Conservation (phyloP, 2,329 filamentous ascomycete species). For the Tolypocladium pustulatum region DNA sequence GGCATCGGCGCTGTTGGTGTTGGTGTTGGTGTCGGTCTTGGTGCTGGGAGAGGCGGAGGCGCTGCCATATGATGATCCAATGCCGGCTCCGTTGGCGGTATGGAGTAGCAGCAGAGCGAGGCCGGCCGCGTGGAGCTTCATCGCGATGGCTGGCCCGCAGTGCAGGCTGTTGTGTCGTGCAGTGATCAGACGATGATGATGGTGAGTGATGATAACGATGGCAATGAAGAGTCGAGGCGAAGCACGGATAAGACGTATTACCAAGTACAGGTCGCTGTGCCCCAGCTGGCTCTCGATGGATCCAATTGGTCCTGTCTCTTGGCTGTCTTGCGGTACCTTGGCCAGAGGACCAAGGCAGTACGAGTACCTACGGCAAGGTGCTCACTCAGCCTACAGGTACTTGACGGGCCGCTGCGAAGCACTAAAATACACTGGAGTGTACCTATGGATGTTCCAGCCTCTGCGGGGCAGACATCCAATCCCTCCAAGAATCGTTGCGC, state of each 20-base stretch:
- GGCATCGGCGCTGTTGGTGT: conserved; percentile 6
- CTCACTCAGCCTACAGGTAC: neutral
- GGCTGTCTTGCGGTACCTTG: neutral
- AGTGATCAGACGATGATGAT: neutral
- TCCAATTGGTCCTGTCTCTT: neutral
- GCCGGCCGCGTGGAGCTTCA: neutral
- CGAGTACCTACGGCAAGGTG: neutral
- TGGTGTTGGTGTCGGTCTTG: neutral
- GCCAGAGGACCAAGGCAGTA: no score
- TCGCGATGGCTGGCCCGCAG: neutral
- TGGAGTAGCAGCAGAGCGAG: neutral
- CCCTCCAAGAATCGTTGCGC: neutral
- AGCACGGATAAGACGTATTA: neutral
- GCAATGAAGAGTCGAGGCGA: neutral
- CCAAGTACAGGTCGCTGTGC: neutral
- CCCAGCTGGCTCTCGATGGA: neutral
- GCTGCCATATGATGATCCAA: neutral
- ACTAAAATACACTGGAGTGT: neutral
- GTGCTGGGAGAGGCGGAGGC: neutral
- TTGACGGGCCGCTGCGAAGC: neutral
- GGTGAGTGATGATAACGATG: neutral
- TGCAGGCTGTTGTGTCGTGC: neutral
- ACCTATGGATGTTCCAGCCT: neutral
- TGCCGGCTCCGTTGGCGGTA: neutral
- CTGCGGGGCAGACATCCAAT: neutral